A percentile compares a stretch with the other conserved stretches of the same genome.
phyloP scores from a whole-genome alignment of 148 eudicot genomes.

The Fallopia convolvulus region DNA sequence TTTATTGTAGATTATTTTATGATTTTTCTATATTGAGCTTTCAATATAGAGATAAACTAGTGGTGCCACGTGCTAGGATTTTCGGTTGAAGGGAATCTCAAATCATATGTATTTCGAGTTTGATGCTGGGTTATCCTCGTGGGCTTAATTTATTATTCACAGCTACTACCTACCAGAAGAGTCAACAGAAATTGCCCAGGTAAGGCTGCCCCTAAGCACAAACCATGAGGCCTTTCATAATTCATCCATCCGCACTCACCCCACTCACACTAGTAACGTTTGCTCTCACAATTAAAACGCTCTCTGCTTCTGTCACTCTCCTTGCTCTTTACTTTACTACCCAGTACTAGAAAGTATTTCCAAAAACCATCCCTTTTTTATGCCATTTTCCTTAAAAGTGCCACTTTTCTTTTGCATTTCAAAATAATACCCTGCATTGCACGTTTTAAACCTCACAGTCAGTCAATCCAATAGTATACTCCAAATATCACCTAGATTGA shows the following conservation, averaged over 20 bases:
- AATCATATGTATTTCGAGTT: not conserved
- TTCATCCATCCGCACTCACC: not conserved
- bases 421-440: not conserved
- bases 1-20: too few relatives aligned
- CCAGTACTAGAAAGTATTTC: not conserved
- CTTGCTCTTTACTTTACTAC: not conserved
- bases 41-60: not conserved
- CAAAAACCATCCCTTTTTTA: not conserved
- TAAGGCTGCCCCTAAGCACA: not conserved
- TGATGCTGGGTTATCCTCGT: not conserved
- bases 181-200: not conserved
- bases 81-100: not conserved
- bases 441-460: not conserved
- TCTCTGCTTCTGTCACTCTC: not conserved
- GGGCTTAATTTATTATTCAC: slow-evolving; percentile 1
- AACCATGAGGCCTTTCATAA: not conserved
- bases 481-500: too few relatives aligned
- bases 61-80: not conserved
- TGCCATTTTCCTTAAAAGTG: not conserved
- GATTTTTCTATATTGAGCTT: not conserved
- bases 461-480: too few relatives aligned
- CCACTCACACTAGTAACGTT: not conserved
- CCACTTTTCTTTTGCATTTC: too few relatives aligned
- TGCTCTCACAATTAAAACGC: not conserved
- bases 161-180: not conserved